Evolutionary conservation across 768 basidiomycete genomes (phyloP), one percentile per base, ranked within the genome.

Genomic region (Amanita rimosa): DNA sequence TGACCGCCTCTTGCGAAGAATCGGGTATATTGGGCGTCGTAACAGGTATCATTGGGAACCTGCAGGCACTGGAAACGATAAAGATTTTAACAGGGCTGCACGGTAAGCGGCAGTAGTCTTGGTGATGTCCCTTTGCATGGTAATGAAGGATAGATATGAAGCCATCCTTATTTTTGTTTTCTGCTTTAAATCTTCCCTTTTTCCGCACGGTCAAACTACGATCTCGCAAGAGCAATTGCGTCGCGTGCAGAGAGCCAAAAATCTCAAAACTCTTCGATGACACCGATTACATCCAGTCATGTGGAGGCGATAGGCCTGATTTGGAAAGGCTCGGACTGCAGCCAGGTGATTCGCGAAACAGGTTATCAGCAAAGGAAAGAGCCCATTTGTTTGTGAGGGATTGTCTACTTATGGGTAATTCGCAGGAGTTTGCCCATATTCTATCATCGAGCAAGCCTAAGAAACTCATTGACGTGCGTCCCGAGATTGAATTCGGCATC

Each of bases 41-140:
- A 1, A 89, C 90, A 0, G 95, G 95, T 1, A 69, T 90, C 43
- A 88, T 97, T 37, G 94, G 94, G 3, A 85, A 79, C 53, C 64
- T 94, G 59, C 93, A 96, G 70, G 94, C 94, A 4, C 62, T 90
- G 29, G 92, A 96, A 64, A 74, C 89, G 1, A 80, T 95, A 65
- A 91, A 88, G 64, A 72, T 89, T 46, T 68, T 90, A 36, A 69
- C 72, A 1, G 87, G 81, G 3, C 59, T 83, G 29, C 78, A 82
- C 56, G 81, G 85, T 84, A 57, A 38, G 50, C 5, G 16, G 9
- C 19, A 10, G 33, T 34, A 10, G 19, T 16, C 14, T 10, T 24
- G 17, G 48, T 38, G 7, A 43, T 22, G 35, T 14, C 14, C 13
- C 14, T 16, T 45, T 33, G 27, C 40, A 41, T 40, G 21, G 27